These are phyloP conservation scores for Colletotrichum sp. DNA, from an alignment of 2,329 filamentous ascomycete genomes.

Conservation along the genomic window DNA sequence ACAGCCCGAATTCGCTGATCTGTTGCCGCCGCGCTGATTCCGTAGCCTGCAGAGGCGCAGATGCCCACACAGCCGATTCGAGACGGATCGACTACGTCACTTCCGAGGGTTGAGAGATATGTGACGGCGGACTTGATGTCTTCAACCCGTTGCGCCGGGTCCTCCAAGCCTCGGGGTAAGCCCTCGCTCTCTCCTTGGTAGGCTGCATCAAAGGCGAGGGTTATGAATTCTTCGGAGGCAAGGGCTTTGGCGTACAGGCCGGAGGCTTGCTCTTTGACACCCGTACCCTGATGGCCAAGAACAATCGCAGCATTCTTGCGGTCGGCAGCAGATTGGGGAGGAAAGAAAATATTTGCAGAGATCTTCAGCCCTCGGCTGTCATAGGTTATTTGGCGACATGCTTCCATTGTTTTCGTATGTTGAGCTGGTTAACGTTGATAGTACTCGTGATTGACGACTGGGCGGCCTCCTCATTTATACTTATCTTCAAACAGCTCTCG, in stretches of 20 bases:
- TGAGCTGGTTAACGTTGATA: background rate
- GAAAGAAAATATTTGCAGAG: background rate
- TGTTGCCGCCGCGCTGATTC: background rate
- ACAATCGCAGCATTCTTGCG: background rate
- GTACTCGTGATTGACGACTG: background rate
- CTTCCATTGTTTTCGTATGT: background rate
- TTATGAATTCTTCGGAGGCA: background rate
- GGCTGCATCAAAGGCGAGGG: background rate
- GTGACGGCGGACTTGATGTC: background rate
- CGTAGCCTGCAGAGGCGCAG: background rate
- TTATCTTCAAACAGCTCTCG: background rate
- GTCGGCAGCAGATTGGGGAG: background rate
- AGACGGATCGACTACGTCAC: background rate
- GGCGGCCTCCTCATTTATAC: background rate
- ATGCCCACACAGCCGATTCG: background rate
- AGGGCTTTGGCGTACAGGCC: background rate
- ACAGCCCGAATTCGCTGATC: background rate
- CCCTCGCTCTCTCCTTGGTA: background rate
- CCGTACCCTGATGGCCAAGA: background rate
- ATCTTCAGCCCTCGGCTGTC: background rate
- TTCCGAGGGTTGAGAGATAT: background rate
- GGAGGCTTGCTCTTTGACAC: background rate
- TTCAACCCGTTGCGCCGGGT: background rate
- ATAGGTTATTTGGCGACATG: background rate
- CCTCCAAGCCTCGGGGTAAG: background rate